These are phyloP conservation scores for Penicillium paneum DNA, from an alignment of 2,329 filamentous ascomycete genomes.

Conservation along the genomic window DNA sequence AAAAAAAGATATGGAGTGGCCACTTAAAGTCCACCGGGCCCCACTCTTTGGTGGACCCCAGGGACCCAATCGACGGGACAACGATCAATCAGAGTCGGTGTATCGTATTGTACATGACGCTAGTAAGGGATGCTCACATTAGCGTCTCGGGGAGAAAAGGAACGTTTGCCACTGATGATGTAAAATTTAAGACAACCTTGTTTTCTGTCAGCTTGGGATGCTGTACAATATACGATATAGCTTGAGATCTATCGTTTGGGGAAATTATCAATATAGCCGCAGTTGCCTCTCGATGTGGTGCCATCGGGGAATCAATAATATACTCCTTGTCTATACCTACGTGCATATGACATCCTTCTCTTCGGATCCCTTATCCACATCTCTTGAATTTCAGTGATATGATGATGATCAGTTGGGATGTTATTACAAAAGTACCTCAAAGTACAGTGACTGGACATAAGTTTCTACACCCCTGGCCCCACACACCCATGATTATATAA, in stretches of 20 bases:
- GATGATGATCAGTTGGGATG: conserved; percentile 2
- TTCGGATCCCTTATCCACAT: not conserved
- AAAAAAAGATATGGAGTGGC: not conserved
- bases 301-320: not conserved
- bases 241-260: not conserved
- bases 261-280: not conserved
- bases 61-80: conserved; percentile 7
- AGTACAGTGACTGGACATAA: too few relatives aligned
- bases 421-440: not conserved
- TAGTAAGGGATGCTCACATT: conserved; percentile 22
- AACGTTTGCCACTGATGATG: conserved; percentile 21
- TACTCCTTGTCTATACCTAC: conserved; percentile 6
- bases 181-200: conserved; percentile 4
- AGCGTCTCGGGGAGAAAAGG: conserved; percentile 19
- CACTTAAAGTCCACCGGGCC: not conserved
- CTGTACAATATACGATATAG: not conserved
- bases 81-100: conserved; percentile 4
- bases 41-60: conserved; percentile 10
- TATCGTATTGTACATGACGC: conserved; percentile 13
- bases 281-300: conserved; percentile 4
- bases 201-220: not conserved
- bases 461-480: too few relatives aligned
- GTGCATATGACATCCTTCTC: conserved; percentile 17
- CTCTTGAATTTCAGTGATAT: conserved; percentile 3
- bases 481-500: too few relatives aligned